Percentiles rank a stretch among this genome's conserved stretches.
phyloP scores from a whole-genome alignment of 2,329 filamentous ascomycete genomes.

The Lecanicillium sp. region DNA sequence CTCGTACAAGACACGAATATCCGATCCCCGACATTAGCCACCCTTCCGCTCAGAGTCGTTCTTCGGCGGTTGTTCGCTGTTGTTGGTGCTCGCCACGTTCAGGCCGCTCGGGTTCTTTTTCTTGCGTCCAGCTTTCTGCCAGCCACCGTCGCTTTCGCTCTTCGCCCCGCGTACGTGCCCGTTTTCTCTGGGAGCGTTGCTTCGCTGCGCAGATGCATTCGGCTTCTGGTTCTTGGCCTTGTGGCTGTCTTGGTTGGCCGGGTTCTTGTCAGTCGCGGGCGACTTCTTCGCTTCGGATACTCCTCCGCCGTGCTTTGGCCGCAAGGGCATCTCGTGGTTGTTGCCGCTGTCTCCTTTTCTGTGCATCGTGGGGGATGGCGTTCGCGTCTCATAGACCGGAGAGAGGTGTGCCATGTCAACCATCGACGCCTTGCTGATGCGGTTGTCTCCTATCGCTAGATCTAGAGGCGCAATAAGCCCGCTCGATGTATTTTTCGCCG shows the following conservation, averaged over 20 bases:
- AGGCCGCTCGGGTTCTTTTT: constrained; percentile 39
- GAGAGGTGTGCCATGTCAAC: constrained; percentile 53
- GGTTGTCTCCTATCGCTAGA: constrained; percentile 43
- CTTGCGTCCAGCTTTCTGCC: constrained; percentile 50
- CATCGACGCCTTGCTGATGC: constrained; percentile 28
- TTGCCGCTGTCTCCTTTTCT: constrained; percentile 44
- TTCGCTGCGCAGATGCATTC: constrained; percentile 26
- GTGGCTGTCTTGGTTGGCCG: constrained; percentile 10
- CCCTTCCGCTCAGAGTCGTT: constrained; percentile 58
- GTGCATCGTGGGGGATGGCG: constrained; percentile 59
- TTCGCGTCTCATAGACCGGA: constrained; percentile 67
- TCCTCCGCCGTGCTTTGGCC: constrained; percentile 1
- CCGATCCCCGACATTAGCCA: constrained; percentile 44
- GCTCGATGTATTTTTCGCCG: constrained; percentile 39
- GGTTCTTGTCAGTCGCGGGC: constrained; percentile 19
- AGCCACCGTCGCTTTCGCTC: constrained; percentile 48
- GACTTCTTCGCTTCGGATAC: constrained; percentile 22
- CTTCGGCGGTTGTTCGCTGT: constrained; percentile 50
- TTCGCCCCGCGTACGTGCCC: constrained; percentile 49
- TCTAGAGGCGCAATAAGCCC: constrained; percentile 50
- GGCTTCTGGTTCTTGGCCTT: constrained; percentile 25
- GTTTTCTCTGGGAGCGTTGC: constrained; percentile 34
- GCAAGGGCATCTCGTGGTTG: neutral
- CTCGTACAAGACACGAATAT: no score
- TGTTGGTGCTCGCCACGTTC: constrained; percentile 31